Base-by-base conservation (phyloP, 495 filamentous ascomycete genomes). In the Parathielavia appendiculata region DNA sequence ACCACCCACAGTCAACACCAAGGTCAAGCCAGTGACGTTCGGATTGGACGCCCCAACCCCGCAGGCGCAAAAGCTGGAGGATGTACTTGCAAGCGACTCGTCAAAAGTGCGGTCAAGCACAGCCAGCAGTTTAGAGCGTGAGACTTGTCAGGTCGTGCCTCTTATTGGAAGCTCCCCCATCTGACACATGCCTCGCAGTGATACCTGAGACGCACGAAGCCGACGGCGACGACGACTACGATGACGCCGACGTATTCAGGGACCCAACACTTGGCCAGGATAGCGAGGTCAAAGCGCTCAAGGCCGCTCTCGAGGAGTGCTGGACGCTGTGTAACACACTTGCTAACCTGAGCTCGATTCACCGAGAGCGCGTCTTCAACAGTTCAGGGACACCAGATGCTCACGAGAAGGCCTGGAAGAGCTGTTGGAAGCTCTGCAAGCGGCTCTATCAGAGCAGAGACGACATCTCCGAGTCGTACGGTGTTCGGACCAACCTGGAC, bases 261-360 rank as follows among this genome's bases (percentile, higher is more conserved):
- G 73, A 68, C 34, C 67, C 69, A 30, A 63, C 81, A 46, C 70
- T 71, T 50, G 64, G 76, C 53, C 81, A 83, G 40, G 77, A 83
- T 26, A 66, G 58, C 47, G 90, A 95, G 69, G 79, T 92, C 51
- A 80, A 73, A 38, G 86, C 86, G 16, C 76, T 95, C n/a, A 85
- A 80, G 59, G 80, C 83, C 22, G 91, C 90, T 0, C 78, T 96
- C 12, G 83, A 85, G 60, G 91, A 95, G 75, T 96, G 91, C 71
- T 96, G 91, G 91, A 95, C 89, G 1, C 72, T 96, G 38, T 96
- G 91, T 73, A 96, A 95, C 70, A 95, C 91, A 0, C 75, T 96
- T 41, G 90, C 91, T 22, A 86, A 80, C 52, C 77, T 96, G 26
- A 95, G 91, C 72, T 90, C 86, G 19, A 87, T 87, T 58, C 90